Evolutionary conservation across 148 eudicot genomes (phyloP), one percentile per base, ranked within the genome.

Genomic region (Diospyros kaki): DNA sequence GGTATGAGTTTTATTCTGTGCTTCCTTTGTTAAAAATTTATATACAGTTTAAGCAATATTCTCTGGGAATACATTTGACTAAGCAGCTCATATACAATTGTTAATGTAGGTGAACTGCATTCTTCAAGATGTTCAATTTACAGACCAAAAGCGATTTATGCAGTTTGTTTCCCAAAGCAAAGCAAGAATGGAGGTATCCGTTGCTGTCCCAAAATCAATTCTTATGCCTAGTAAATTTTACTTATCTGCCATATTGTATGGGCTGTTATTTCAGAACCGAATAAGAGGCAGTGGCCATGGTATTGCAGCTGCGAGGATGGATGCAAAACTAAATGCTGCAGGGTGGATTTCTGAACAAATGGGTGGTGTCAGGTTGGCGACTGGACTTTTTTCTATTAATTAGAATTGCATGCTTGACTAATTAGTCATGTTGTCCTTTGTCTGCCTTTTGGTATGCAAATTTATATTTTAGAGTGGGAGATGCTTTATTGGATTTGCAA

Each of bases 121-220:
- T 75, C 84, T 93, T 71, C 98, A 93, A 85, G 99, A 95, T 82
- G 99, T 95, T 69, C 93, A 91, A 54, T 88, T 95, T 74, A 89
- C 96, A 69, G 99, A 95, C 79, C 97, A 91, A 75, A 89, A 88
- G 75, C 93, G 99, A 43, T 95, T 95, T 77, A 95, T 88, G 89
- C 99, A 95, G 88, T 95, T 95, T 85, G 97, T 95, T 83, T 91
- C 94, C 73, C 99, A 95, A 81, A 91, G 99, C 89, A 95, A 83
- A 88, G 91, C 98, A 65, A 86, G 93, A 80, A 91, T 95, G 99
- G 99, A 95, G 99, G 99, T 95, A 92, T 65, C 45, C 64, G 3
- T 65, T 65, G 59, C 58, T 63, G 52, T 72, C 44, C 64, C 68
- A 69, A 39, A 79, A 53, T 53, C 12, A 62, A 18, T 43, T 50